Conservation (phyloP, 2,329 filamentous ascomycete species). For the Diaporthe ilicicola region DNA sequence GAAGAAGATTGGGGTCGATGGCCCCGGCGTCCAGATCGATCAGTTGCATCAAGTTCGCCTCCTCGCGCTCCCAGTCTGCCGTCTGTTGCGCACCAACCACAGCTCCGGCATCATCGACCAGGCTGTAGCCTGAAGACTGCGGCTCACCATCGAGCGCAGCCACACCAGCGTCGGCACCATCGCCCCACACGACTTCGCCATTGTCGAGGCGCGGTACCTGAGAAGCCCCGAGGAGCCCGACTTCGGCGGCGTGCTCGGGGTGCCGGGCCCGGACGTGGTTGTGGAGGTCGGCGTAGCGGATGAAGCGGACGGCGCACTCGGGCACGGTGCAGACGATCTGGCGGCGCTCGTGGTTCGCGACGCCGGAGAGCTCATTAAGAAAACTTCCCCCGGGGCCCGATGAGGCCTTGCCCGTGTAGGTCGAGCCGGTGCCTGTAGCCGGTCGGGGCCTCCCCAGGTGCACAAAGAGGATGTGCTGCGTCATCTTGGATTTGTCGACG, state of each 20-base stretch:
- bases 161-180: background rate
- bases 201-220: conserved; percentile 30
- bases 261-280: conserved; percentile 50
- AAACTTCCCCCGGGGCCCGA: conserved; percentile 38
- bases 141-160: conserved; percentile 6
- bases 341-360: conserved; percentile 48
- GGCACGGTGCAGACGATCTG: conserved; percentile 52
- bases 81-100: background rate
- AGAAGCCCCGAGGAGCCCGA: background rate
- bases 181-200: background rate
- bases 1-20: conserved; percentile 27
- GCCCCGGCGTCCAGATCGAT: conserved; percentile 34
- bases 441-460: conserved; percentile 72
- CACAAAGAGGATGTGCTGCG: conserved; percentile 84
- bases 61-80: conserved; percentile 36
- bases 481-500: conserved; percentile 78
- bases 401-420: background rate
- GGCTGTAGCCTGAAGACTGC: conserved; percentile 25
- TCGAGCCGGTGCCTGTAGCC: conserved; percentile 27
- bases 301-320: conserved; percentile 56
- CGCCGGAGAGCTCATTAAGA: conserved; percentile 54
- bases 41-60: conserved; percentile 39
- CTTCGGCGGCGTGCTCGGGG: conserved; percentile 30
- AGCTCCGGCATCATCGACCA: conserved; percentile 19
- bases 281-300: conserved; percentile 59